Base-by-base conservation (phyloP, 306 rosid genomes). In the Comarum palustre region DNA sequence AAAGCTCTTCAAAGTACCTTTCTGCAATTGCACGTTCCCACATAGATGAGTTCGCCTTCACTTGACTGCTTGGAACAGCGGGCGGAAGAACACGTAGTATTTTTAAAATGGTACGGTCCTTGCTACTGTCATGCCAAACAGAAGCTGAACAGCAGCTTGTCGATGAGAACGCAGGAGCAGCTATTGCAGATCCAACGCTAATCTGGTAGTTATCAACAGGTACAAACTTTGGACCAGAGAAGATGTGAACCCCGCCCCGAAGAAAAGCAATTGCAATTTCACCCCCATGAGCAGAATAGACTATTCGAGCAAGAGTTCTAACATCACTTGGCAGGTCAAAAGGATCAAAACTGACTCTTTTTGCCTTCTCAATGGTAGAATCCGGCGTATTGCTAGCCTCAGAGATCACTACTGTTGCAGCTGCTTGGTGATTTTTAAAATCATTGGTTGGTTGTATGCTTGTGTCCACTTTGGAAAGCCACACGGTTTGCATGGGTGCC, bases 11-110 rank as follows among this genome's bases (percentile, higher is more conserved):
- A 2, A 66, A 52, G 47, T 80, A 94, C 99, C 99, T 91, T 84
- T 94, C 99, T 51, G 97, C 97, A 84, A 94, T 90, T 70, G 97
- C 96, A 72, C 97, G 99, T 79, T 94, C 99, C 96, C 96, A 91
- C 63, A 89, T 82, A 72, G 99, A 85, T 55, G 96, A 72, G 82
- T 84, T 89, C 54, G 90, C 79, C 85, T 88, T 91, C 29, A 57
- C 85, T 87, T 91, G 97, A 84, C 88, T 88, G 63, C 77, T 68
- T 62, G 97, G 93, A 72, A 88, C 77, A 73, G 97, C 86, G 67
- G 98, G 97, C 72, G 97, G 98, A 82, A 94, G 96, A 78, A 94
- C 96, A 20, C 99, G 90, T 43, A 90, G 80, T 80, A 94, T 91
- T 87, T 84, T 94, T 82, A 94, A 81, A 73, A 91, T 66, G 39